phyloP scores from a whole-genome alignment of 352 stramenopile genomes.

The Phytopythium ostracodes region DNA sequence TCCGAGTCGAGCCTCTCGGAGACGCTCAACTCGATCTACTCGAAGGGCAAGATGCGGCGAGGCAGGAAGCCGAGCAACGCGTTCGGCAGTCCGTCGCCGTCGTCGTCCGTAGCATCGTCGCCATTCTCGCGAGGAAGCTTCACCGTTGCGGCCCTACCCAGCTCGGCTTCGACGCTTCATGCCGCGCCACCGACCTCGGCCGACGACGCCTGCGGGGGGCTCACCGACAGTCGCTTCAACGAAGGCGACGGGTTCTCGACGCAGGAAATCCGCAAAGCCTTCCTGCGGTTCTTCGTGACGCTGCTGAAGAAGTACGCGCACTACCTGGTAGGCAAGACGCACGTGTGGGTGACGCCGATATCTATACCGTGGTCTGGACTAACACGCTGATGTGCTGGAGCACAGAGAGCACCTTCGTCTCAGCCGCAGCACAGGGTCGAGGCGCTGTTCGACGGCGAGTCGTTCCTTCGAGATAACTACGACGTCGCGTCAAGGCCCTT shows the following conservation, averaged over 20 bases:
- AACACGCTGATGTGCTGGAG: neutral
- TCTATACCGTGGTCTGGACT: neutral
- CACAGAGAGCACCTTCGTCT: conserved; percentile 20
- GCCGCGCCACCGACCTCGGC: conserved; percentile 5
- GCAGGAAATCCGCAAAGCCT: conserved; percentile 58
- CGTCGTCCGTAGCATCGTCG: conserved; percentile 18
- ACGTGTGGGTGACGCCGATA: neutral
- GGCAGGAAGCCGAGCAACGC: conserved; percentile 44
- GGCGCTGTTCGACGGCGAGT: conserved; percentile 55
- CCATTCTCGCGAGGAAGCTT: conserved; percentile 29
- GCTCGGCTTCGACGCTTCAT: neutral
- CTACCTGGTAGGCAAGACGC: conserved; percentile 48
- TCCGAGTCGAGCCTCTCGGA: conserved; percentile 52
- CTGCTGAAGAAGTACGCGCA: conserved; percentile 74
- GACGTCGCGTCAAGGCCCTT: conserved; percentile 58
- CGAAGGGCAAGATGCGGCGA: conserved; percentile 66
- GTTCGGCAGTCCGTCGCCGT: conserved; percentile 29
- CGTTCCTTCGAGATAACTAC: conserved; percentile 66
- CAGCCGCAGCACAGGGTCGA: conserved; percentile 28
- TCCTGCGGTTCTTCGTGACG: conserved; percentile 80
- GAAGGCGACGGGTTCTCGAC: conserved; percentile 69
- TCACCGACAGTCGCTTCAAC: conserved; percentile 67
- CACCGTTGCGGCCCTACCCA: conserved; percentile 12
- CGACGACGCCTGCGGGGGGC: conserved; percentile 33
- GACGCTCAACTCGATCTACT: conserved; percentile 52